phyloP scores from a whole-genome alignment of 1,284 basidiomycete genomes.

The Rhodotorula sp. region DNA sequence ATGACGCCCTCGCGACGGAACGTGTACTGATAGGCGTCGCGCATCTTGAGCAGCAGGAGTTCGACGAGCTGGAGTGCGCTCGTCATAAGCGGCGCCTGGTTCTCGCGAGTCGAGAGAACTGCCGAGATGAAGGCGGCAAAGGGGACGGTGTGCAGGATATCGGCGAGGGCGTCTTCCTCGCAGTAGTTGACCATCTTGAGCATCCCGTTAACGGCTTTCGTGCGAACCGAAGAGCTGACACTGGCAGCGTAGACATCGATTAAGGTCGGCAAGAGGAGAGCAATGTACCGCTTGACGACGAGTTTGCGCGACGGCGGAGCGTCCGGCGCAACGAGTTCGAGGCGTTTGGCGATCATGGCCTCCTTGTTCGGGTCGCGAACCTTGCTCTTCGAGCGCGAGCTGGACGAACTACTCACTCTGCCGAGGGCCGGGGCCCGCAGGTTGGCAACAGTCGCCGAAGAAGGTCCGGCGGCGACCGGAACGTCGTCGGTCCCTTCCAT shows the following conservation, averaged over 20 bases:
- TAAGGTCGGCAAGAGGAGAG: conserved; percentile 80
- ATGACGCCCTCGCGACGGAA: conserved; percentile 91
- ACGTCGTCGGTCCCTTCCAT: conserved; percentile 31
- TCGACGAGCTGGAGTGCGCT: conserved; percentile 88
- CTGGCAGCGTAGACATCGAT: conserved; percentile 94
- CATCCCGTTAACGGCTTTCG: conserved; percentile 79
- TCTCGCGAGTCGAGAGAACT: conserved; percentile 75
- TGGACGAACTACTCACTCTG: conserved; percentile 14
- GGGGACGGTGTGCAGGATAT: conserved; percentile 73
- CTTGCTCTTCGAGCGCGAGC: conserved; percentile 14
- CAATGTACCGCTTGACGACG: conserved; percentile 75
- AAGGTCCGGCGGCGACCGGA: neutral
- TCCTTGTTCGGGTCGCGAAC: conserved; percentile 42
- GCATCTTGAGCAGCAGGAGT: conserved; percentile 75
- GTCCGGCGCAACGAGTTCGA: conserved; percentile 60
- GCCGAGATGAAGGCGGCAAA: conserved; percentile 89
- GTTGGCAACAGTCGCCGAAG: neutral
- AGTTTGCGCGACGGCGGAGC: conserved; percentile 30
- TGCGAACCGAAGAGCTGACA: conserved; percentile 76
- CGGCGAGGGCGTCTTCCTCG: conserved; percentile 69
- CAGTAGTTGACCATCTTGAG: conserved; percentile 86
- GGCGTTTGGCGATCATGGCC: conserved; percentile 48
- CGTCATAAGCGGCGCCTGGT: conserved; percentile 73
- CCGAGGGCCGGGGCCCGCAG: conserved; percentile 15
- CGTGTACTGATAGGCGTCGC: conserved; percentile 74